Evolutionary conservation across 306 rosid species (phyloP).

Genomic region (Luffa aegyptiaca): DNA sequence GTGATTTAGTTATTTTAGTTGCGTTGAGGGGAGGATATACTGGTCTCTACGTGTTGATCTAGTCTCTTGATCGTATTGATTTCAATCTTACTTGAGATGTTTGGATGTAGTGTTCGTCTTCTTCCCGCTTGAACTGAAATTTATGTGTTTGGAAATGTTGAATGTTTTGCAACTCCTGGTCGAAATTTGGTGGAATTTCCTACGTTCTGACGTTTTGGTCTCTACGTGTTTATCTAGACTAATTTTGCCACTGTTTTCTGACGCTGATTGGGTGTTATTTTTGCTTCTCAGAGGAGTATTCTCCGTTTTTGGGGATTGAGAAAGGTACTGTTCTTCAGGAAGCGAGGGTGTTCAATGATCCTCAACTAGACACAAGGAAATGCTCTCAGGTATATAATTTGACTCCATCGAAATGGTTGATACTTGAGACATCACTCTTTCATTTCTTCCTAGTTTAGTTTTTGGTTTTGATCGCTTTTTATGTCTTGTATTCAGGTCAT

Average conservation of each 20-base stretch:
- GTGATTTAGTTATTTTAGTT: constrained; percentile 12
- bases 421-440: not conserved
- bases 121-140: constrained; percentile 14
- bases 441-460: not conserved
- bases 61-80: constrained; percentile 22
- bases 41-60: constrained; percentile 12
- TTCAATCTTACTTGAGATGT: not conserved
- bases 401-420: not conserved
- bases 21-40: not conserved
- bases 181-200: constrained; percentile 6
- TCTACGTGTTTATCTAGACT: not conserved
- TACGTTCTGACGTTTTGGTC: not conserved
- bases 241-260: not conserved
- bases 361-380: constrained; percentile 93
- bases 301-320: constrained; percentile 90
- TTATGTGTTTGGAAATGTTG: constrained; percentile 12
- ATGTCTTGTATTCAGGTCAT: constrained; percentile 51
- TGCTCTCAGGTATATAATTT: constrained; percentile 82
- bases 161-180: not conserved
- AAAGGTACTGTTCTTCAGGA: constrained; percentile 99
- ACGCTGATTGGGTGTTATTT: not conserved
- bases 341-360: constrained; percentile 97
- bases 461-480: constrained; percentile 13
- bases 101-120: constrained; percentile 2
- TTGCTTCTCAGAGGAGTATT: constrained; percentile 54